A percentile compares a stretch with the other conserved stretches of the same genome.
Conservation (phyloP, 805 yeast species). For the Spathaspora girioi region DNA sequence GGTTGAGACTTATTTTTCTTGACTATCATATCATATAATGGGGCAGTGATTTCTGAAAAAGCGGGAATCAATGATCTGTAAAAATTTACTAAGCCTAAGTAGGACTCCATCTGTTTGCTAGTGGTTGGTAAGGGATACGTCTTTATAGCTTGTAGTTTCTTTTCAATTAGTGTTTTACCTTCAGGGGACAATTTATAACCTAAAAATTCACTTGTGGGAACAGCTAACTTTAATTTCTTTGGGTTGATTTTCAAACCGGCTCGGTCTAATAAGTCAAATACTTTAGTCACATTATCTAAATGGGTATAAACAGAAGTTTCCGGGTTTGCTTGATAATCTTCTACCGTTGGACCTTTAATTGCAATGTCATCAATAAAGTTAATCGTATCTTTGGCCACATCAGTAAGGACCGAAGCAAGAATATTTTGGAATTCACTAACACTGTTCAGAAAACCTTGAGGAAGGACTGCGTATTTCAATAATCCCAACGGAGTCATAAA, state of each 20-base stretch:
- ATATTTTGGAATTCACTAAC: neutral
- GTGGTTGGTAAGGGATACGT: neutral
- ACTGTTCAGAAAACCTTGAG: neutral
- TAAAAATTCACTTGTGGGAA: neutral
- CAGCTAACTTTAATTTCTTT: neutral
- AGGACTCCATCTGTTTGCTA: neutral
- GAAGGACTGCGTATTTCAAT: neutral
- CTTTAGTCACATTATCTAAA: neutral
- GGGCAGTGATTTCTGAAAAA: neutral
- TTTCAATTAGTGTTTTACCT: neutral
- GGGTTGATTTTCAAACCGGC: neutral
- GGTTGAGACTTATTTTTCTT: neutral
- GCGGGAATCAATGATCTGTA: neutral
- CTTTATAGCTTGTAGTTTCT: neutral
- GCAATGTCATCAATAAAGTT: neutral
- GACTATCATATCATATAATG: neutral
- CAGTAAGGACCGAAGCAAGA: neutral
- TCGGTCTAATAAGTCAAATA: neutral
- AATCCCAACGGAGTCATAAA: neutral
- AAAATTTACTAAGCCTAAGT: constrained; percentile 1
- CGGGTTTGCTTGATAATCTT: neutral
- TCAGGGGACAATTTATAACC: neutral
- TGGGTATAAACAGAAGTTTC: neutral
- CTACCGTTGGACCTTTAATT: neutral
- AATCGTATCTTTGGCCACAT: neutral